phyloP scores from a whole-genome alignment of 2,329 filamentous ascomycete genomes.

The Colletotrichum tropicale region DNA sequence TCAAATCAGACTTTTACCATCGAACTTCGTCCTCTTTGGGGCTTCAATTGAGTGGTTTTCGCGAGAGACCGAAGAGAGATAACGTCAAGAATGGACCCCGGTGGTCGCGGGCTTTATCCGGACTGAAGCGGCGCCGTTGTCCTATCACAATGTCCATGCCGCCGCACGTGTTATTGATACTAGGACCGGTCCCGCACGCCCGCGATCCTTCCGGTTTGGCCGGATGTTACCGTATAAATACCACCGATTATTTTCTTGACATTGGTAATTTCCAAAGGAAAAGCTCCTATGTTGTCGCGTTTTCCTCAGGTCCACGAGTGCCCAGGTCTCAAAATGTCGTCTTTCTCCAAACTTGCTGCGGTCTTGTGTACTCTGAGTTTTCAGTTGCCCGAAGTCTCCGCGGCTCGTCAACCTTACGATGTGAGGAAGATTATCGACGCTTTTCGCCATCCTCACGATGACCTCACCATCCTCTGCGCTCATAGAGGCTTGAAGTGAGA shows the following conservation, averaged over 20 bases:
- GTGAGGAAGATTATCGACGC: neutral
- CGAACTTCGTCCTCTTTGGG: fast-evolving
- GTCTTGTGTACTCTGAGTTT: neutral
- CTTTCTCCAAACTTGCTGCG: neutral
- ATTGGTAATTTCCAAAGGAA: neutral
- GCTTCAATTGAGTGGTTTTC: neutral
- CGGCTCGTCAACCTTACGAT: neutral
- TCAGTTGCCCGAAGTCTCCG: neutral
- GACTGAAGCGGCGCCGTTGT: neutral
- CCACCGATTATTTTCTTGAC: neutral
- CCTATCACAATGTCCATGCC: neutral
- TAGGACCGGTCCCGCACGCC: neutral
- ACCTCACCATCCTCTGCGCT: neutral
- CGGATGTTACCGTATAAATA: neutral
- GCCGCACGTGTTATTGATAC: neutral
- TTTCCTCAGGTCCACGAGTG: neutral
- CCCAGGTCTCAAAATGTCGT: neutral
- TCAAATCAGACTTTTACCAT: neutral
- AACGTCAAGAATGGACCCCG: neutral
- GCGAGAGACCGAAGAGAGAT: neutral
- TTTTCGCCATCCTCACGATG: neutral
- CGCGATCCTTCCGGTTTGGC: neutral
- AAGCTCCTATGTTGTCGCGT: neutral
- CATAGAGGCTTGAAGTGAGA: neutral
- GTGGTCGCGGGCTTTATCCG: neutral